phyloP scores from a whole-genome alignment of 2,329 filamentous ascomycete genomes.

The Colletotrichum lini region DNA sequence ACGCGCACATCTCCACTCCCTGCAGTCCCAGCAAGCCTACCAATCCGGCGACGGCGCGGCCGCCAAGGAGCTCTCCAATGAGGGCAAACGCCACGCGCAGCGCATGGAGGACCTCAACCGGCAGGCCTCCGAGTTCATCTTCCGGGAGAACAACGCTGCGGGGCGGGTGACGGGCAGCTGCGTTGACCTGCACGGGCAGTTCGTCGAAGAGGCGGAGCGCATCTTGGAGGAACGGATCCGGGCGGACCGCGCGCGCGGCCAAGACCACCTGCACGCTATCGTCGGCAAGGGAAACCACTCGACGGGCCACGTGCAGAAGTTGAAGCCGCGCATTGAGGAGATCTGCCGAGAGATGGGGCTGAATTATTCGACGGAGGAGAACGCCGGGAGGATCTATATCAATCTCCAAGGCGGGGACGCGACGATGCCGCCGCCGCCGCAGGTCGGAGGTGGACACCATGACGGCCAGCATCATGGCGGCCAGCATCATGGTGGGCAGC shows the following conservation, averaged over 20 bases:
- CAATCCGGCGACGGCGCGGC: constrained; percentile 82
- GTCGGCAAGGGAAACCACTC: constrained; percentile 97
- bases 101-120: constrained; percentile 91
- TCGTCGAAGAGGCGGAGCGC: constrained; percentile 93
- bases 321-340: constrained; percentile 94
- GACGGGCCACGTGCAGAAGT: constrained; percentile 85
- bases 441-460: constrained; percentile 58
- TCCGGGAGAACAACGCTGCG: constrained; percentile 90
- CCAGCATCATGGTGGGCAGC: constrained; percentile 59
- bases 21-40: constrained; percentile 83
- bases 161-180: constrained; percentile 83
- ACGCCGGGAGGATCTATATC: constrained; percentile 90
- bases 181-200: constrained; percentile 95
- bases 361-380: constrained; percentile 87
- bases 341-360: constrained; percentile 88
- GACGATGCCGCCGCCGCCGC: constrained; percentile 57
- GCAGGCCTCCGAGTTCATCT: constrained; percentile 94
- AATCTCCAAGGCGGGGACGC: constrained; percentile 83
- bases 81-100: constrained; percentile 87
- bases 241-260: constrained; percentile 79
- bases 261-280: constrained; percentile 92
- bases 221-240: constrained; percentile 90
- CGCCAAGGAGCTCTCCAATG: constrained; percentile 87
- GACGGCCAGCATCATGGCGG: constrained; percentile 59
- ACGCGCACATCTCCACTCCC: constrained; percentile 1